A percentile compares a stretch with the other conserved stretches of the same genome.
Conservation (phyloP, 371 early-diverging fungal genomes). For the Mucor ambiguus region DNA sequence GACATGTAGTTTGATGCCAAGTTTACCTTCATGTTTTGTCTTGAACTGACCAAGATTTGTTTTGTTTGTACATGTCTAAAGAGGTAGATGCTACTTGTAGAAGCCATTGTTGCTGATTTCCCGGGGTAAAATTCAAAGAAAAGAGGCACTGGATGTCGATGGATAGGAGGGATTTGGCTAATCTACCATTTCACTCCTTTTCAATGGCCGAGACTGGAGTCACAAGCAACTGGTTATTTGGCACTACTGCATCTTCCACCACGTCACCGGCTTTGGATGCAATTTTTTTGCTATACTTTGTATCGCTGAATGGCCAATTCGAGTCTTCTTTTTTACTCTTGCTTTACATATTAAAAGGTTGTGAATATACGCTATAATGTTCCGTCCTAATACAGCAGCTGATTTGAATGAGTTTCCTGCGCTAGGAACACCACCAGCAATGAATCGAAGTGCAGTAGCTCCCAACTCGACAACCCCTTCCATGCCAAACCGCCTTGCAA, state of each 20-base stretch:
- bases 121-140: slow-evolving; percentile 8
- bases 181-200: not conserved
- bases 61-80: slow-evolving; percentile 66
- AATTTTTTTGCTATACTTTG: slow-evolving; percentile 1
- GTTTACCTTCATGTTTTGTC: slow-evolving; percentile 44
- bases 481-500: slow-evolving; percentile 38
- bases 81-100: slow-evolving; percentile 47
- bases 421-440: slow-evolving; percentile 43
- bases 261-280: slow-evolving; percentile 7
- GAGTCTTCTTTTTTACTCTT: not conserved
- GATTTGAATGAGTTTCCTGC: slow-evolving; percentile 57
- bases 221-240: not conserved
- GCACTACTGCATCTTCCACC: not conserved
- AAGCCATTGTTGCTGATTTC: slow-evolving; percentile 1
- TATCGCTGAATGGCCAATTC: not conserved
- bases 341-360: not conserved
- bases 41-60: slow-evolving; percentile 58
- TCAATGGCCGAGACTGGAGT: slow-evolving; percentile 2
- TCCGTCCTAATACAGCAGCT: slow-evolving; percentile 47
- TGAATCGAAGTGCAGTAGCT: slow-evolving; percentile 26
- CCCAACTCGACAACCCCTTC: slow-evolving; percentile 16
- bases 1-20: not conserved
- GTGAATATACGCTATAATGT: slow-evolving; percentile 30
- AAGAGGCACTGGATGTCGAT: slow-evolving; percentile 1
- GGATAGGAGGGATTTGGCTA: not conserved